A percentile compares a stretch with the other conserved stretches of the same genome.
Conservation (phyloP, 2,329 filamentous ascomycete species). For the Trichoderma asperellum region DNA sequence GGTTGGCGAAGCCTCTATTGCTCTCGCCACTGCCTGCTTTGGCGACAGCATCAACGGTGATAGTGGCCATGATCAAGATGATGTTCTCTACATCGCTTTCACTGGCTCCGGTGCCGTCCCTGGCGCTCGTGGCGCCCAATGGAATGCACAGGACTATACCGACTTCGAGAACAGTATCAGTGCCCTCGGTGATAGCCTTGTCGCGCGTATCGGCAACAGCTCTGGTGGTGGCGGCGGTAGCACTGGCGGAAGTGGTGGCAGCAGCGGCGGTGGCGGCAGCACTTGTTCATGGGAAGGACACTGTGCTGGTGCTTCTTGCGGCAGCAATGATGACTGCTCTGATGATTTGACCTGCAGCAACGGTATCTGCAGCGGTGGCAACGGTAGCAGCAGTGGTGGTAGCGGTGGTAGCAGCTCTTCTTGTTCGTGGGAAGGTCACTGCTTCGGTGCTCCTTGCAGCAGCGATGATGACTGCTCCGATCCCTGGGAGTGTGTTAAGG, state of each 20-base stretch:
- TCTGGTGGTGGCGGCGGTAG: conserved; percentile 47
- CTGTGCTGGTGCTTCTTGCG: conserved; percentile 27
- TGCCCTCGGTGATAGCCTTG: conserved; percentile 54
- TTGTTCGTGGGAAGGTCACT: conserved; percentile 32
- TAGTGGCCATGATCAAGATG: conserved; percentile 57
- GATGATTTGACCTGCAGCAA: conserved; percentile 30
- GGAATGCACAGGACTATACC: conserved; percentile 53
- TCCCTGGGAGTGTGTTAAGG: conserved; percentile 30
- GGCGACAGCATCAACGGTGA: conserved; percentile 58
- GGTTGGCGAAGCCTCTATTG: conserved; percentile 61
- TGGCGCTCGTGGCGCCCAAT: conserved; percentile 56
- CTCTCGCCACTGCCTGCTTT: conserved; percentile 61
- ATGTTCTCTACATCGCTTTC: conserved; percentile 67
- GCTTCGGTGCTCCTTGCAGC: conserved; percentile 23
- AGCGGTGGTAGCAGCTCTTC: neutral
- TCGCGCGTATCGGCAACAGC: conserved; percentile 41
- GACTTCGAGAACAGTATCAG: conserved; percentile 60
- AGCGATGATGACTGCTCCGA: conserved; percentile 30
- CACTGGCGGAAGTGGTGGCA: conserved; percentile 48
- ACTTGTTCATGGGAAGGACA: conserved; percentile 32
- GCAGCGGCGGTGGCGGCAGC: conserved; percentile 9
- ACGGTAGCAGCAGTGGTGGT: neutral
- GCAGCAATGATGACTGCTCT: conserved; percentile 30
- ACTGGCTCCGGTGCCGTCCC: conserved; percentile 60
- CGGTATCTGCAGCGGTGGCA: conserved; percentile 30